Percentiles rank a stretch among this genome's conserved stretches.
Conservation (phyloP, 768 basidiomycete species). For the Mycena olivaceomarginata region DNA sequence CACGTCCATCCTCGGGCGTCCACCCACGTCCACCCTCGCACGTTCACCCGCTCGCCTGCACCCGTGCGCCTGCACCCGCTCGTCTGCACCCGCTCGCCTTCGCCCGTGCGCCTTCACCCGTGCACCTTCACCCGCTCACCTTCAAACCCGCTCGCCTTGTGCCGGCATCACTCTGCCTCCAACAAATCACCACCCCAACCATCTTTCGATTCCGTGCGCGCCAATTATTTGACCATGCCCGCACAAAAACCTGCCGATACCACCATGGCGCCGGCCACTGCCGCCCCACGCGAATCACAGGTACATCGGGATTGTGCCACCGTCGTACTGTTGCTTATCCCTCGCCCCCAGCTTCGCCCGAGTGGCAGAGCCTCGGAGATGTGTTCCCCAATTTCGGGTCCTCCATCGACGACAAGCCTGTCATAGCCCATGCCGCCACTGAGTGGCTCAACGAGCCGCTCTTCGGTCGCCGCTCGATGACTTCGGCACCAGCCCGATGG, state of each 20-base stretch:
- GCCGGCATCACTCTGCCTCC: constrained; percentile 55
- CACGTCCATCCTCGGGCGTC: too few relatives aligned
- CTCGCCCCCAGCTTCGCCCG: constrained; percentile 40
- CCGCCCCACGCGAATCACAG: constrained; percentile 18
- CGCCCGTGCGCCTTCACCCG: too few relatives aligned
- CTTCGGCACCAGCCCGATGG: constrained; percentile 41
- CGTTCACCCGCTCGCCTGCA: too few relatives aligned
- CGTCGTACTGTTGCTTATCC: constrained; percentile 18
- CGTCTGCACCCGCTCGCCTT: too few relatives aligned
- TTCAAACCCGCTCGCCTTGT: too few relatives aligned
- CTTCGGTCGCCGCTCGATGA: constrained; percentile 39
- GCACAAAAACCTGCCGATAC: constrained; percentile 54
- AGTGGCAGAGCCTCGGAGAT: constrained; percentile 43
- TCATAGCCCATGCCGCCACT: not conserved
- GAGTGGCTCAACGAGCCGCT: constrained; percentile 16
- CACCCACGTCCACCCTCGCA: too few relatives aligned
- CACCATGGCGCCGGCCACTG: constrained; percentile 21
- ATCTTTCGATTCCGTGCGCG: constrained; percentile 56
- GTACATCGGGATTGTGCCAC: constrained; percentile 29
- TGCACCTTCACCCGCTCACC: too few relatives aligned
- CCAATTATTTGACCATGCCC: constrained; percentile 70
- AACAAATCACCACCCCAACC: constrained; percentile 50
- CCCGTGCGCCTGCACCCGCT: too few relatives aligned
- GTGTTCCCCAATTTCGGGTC: constrained; percentile 15
- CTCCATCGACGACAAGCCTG: constrained; percentile 10